Percentiles rank a stretch among this genome's conserved stretches.
These are phyloP conservation scores for Ustilago hordei DNA, from an alignment of 1,284 basidiomycete species.

Conservation along the genomic window DNA sequence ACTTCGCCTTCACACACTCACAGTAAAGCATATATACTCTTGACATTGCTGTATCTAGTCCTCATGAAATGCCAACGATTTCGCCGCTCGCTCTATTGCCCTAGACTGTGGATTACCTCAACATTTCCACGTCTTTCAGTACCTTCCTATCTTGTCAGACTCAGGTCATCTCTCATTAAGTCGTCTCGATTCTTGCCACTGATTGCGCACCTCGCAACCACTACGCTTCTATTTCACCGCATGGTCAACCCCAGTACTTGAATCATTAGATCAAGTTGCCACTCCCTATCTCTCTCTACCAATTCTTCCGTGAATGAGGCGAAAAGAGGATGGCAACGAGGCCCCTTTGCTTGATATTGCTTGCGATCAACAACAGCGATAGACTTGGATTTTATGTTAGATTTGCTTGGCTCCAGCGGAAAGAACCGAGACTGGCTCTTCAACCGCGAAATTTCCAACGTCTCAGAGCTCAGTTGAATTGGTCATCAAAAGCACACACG, in stretches of 20 bases:
- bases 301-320: too few species aligned
- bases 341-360: too few species aligned
- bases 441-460: not conserved
- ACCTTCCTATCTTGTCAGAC: not conserved
- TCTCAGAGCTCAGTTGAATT: not conserved
- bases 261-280: slow-evolving; percentile 10
- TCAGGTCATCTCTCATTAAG: too few species aligned
- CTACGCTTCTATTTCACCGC: not conserved
- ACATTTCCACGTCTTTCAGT: not conserved
- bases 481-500: not conserved
- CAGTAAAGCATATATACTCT: too few species aligned
- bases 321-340: too few species aligned
- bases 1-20: too few species aligned
- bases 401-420: slow-evolving; percentile 4
- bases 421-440: slow-evolving; percentile 15
- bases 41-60: too few species aligned
- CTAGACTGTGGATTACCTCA: too few species aligned
- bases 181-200: too few species aligned
- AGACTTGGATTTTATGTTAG: not conserved
- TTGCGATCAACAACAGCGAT: not conserved
- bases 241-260: not conserved
- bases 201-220: not conserved
- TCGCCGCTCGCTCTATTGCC: too few species aligned
- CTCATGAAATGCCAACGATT: too few species aligned
- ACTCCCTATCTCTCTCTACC: too few species aligned